Conservation (phyloP, 2,329 filamentous ascomycete species). For the Colletotrichum filicis region DNA sequence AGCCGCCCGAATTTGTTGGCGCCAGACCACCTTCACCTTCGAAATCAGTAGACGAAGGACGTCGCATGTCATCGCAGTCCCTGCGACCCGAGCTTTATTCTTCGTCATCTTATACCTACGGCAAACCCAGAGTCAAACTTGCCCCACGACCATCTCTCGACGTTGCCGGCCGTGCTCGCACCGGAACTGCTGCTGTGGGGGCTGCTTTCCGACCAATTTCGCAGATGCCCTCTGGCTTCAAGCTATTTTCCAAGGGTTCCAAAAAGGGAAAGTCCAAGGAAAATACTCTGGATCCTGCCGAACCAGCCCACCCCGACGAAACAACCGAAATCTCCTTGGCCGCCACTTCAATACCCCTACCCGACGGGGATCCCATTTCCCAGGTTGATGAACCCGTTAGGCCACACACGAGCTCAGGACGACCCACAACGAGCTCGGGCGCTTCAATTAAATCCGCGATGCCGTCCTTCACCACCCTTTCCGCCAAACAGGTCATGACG, state of each 20-base stretch:
- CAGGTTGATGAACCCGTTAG: conserved; percentile 42
- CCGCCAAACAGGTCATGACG: conserved; percentile 69
- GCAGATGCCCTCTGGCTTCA: conserved; percentile 83
- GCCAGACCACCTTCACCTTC: conserved; percentile 57
- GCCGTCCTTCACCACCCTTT: conserved; percentile 45
- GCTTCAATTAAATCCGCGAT: conserved; percentile 53
- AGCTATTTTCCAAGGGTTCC: conserved; percentile 69
- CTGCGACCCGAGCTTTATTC: conserved; percentile 62
- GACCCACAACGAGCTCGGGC: conserved; percentile 58
- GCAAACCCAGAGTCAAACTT: conserved; percentile 87
- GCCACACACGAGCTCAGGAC: conserved; percentile 47
- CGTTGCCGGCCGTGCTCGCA: conserved; percentile 69
- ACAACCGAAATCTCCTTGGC: conserved; percentile 48
- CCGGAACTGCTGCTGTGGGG: conserved; percentile 51
- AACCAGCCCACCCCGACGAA: conserved; percentile 48
- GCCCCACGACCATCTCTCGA: conserved; percentile 85
- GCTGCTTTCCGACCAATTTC: conserved; percentile 76
- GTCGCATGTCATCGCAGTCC: conserved; percentile 64
- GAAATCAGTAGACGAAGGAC: conserved; percentile 54
- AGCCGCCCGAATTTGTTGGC: conserved; percentile 64
- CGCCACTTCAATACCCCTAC: conserved; percentile 47
- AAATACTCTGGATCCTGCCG: conserved; percentile 41
- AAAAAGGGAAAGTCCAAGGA: conserved; percentile 60
- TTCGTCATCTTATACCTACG: conserved; percentile 60
- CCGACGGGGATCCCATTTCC: conserved; percentile 44